Percentiles rank a stretch among this genome's conserved stretches.
These are phyloP conservation scores for Liquidambar formosana DNA, from an alignment of 164 flowering plant genomes.

Conservation along the genomic window DNA sequence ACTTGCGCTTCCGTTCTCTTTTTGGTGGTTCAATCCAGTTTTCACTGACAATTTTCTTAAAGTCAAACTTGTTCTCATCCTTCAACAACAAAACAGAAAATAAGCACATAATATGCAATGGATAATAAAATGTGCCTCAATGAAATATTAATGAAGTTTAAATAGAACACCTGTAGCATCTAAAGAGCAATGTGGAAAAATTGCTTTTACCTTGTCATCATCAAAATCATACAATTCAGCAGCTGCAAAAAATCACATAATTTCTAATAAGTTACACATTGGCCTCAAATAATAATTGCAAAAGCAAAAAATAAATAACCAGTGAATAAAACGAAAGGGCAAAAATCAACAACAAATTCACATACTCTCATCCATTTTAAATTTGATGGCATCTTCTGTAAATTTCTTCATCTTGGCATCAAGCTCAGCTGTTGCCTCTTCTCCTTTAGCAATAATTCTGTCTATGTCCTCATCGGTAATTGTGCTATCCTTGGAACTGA, in stretches of 20 bases:
- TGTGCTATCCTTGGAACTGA: conserved; percentile 97
- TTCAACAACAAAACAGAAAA: conserved; percentile 26
- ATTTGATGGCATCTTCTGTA: conserved; percentile 98
- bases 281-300: neutral
- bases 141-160: neutral
- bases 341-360: conserved; percentile 1
- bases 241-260: conserved; percentile 45
- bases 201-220: conserved; percentile 73
- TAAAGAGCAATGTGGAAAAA: neutral
- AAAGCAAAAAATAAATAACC: neutral
- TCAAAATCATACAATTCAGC: conserved; percentile 95
- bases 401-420: conserved; percentile 99
- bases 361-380: conserved; percentile 99
- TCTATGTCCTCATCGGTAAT: conserved; percentile 99
- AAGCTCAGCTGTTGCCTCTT: conserved; percentile 98
- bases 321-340: neutral
- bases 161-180: neutral
- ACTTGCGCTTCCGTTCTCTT: conserved; percentile 98
- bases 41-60: conserved; percentile 93
- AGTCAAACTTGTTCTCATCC: conserved; percentile 92
- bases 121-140: neutral
- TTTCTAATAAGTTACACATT: conserved; percentile 4
- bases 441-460: conserved; percentile 98
- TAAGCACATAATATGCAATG: neutral
- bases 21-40: conserved; percentile 97